Evolutionary conservation across 2,329 filamentous ascomycete species (phyloP).

Genomic region (Cordyceps fumosorosea): DNA sequence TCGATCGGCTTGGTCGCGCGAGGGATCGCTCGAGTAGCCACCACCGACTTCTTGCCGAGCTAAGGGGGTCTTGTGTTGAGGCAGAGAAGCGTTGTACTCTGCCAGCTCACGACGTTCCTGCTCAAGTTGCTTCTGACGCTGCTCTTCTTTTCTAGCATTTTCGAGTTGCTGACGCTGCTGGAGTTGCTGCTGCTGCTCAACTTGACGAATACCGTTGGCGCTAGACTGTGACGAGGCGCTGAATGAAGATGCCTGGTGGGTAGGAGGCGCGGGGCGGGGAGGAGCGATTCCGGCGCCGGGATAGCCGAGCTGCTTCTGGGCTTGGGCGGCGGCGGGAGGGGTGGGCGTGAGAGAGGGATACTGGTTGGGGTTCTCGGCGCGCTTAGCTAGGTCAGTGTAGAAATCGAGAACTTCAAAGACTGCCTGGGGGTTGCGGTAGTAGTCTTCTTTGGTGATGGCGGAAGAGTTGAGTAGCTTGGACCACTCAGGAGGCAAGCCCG

Average conservation of each 20-base stretch:
- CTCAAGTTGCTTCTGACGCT: conserved; percentile 49
- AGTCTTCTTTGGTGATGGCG: conserved; percentile 96
- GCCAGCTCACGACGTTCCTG: conserved; percentile 73
- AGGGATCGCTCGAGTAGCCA: conserved; percentile 17
- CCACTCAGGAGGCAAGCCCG: conserved; percentile 92
- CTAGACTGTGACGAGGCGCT: conserved; percentile 32
- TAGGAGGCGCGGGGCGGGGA: conserved; percentile 55
- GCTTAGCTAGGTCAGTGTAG: conserved; percentile 76
- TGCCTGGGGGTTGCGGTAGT: conserved; percentile 90
- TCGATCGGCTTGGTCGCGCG: conserved; percentile 46
- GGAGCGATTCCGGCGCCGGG: conserved; percentile 56
- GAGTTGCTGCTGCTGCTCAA: conserved; percentile 33
- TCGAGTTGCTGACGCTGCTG: conserved; percentile 53
- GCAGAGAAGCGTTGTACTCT: conserved; percentile 83
- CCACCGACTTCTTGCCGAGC: conserved; percentile 87
- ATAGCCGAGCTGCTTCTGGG: conserved; percentile 59
- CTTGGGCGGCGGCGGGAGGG: conserved; percentile 49
- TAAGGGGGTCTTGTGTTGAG: conserved; percentile 70
- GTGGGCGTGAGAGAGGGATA: conserved; percentile 64
- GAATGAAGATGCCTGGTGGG: conserved; percentile 39
- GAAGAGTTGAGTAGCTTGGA: conserved; percentile 93
- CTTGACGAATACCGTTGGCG: conserved; percentile 37
- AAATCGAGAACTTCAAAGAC: conserved; percentile 78
- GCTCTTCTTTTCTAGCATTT: conserved; percentile 46
- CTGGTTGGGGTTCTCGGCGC: conserved; percentile 62